These are phyloP conservation scores for Curvularia spicifera DNA, from an alignment of 2,329 filamentous ascomycete species.

Conservation along the genomic window DNA sequence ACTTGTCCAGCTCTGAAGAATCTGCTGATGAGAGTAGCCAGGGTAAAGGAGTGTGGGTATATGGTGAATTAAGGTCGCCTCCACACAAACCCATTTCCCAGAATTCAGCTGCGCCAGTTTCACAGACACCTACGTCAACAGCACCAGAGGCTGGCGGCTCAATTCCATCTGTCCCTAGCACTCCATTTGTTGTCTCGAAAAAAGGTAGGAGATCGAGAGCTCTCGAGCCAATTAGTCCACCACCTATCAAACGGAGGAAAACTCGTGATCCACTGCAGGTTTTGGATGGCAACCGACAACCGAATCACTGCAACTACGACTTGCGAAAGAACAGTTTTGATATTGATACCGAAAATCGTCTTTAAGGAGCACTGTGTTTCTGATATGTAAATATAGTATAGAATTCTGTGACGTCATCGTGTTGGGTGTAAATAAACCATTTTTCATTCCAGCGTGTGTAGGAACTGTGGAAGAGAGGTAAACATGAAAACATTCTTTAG, in stretches of 20 bases:
- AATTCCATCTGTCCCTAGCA: background rate
- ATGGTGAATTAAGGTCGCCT: slow-evolving; percentile 12
- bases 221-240: slow-evolving; percentile 25
- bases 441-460: background rate
- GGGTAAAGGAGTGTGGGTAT: slow-evolving; percentile 28
- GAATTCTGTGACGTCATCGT: background rate
- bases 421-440: background rate
- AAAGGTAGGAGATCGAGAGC: slow-evolving; percentile 17
- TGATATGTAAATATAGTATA: background rate
- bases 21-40: slow-evolving; percentile 30
- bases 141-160: no score
- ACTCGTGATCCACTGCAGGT: slow-evolving; percentile 20
- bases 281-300: slow-evolving; percentile 15
- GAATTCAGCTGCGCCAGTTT: background rate
- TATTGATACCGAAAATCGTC: slow-evolving; percentile 25
- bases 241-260: slow-evolving; percentile 27
- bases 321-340: slow-evolving; percentile 25
- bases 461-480: background rate
- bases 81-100: background rate
- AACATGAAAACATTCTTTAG: background rate
- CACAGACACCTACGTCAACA: background rate
- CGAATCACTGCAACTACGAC: slow-evolving; percentile 27
- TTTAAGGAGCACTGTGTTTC: background rate
- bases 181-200: background rate
- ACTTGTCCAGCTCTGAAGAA: slow-evolving; percentile 21